Evolutionary conservation across 2,329 filamentous ascomycete genomes (phyloP).

Genomic region (Corinectria fuckeliana): DNA sequence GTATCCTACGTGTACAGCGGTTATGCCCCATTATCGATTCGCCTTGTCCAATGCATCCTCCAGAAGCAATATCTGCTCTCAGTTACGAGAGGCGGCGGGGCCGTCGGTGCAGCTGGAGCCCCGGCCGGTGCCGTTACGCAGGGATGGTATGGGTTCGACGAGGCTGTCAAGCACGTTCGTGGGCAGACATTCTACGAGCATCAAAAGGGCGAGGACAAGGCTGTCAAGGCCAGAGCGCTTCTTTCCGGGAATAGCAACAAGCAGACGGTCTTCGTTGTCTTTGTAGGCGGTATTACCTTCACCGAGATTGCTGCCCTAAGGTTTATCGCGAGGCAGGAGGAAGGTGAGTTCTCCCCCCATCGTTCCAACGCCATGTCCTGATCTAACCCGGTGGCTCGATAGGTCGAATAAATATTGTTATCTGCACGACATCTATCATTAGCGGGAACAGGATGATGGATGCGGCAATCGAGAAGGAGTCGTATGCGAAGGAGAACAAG

Average conservation of each 20-base stretch:
- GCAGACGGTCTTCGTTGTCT: slow-evolving; percentile 95
- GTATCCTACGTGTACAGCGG: slow-evolving; percentile 98
- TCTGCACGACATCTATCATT: slow-evolving; percentile 91
- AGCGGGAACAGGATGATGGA: slow-evolving; percentile 91
- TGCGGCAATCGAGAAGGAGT: slow-evolving; percentile 76
- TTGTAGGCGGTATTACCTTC: slow-evolving; percentile 95
- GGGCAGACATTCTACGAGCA: slow-evolving; percentile 91
- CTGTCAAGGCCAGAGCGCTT: slow-evolving; percentile 82
- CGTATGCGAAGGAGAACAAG: slow-evolving; percentile 57
- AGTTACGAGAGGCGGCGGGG: slow-evolving; percentile 68
- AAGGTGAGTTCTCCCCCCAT: slow-evolving; percentile 55
- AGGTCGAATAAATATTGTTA: slow-evolving; percentile 82
- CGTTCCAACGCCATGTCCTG: background rate
- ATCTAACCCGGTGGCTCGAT: slow-evolving; percentile 24
- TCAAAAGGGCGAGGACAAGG: slow-evolving; percentile 92
- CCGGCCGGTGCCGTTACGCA: slow-evolving; percentile 66
- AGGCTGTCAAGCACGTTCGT: slow-evolving; percentile 83
- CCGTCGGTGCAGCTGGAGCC: slow-evolving; percentile 35
- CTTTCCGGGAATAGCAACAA: slow-evolving; percentile 78
- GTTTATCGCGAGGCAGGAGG: slow-evolving; percentile 86
- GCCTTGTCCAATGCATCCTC: slow-evolving; percentile 89
- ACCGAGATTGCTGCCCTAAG: slow-evolving; percentile 94
- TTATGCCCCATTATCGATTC: slow-evolving; percentile 90
- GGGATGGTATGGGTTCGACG: slow-evolving; percentile 94
- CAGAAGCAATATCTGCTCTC: slow-evolving; percentile 86